Base-by-base conservation (phyloP, 176 grass and related monocot genomes). In the Olyra latifolia region DNA sequence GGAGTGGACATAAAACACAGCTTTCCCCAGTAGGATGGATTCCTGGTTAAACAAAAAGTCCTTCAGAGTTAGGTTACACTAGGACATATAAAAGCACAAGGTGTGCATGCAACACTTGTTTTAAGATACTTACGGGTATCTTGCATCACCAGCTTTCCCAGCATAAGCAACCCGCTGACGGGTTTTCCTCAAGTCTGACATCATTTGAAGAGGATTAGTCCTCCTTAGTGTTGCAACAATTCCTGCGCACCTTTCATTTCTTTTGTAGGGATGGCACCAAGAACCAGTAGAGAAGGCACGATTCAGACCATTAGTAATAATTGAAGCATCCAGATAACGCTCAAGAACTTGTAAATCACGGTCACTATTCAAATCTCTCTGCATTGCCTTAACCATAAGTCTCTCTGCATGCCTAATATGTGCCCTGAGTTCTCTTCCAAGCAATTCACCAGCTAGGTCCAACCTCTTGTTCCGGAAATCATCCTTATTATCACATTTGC, bases 391-490 rank as follows among this genome's bases (percentile, higher is more conserved):
- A 75, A 95, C 62, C 92, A 98, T 98, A 9, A 82, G 88, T 78
- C 71, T 95, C 86, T 94, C 86, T 46, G 88, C 90, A 89, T 88
- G 88, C 78, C 95, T 92, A 85, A 98, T 80, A 71, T 98, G 90
- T 7, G 92, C 89, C 39, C 92, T 82, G 50, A 98, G 88, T 88
- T 98, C 95, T 75, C 92, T 89, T 74, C 85, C 83, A 70, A 98
- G 88, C 81, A 98, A 77, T 78, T 95, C 88, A 88, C 96, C 92
- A 69, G 88, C 75, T 73, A 92, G 74, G 13, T 93, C 90, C 77
- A 98, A 70, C 61, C 96, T 90, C 86, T 98, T 98, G 76, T 98
- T 98, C 66, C 92, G 86, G 74, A 95, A 98, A 93, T 95, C 92
- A 42, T 98, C 95, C 74, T 98, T 98, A 70, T 93, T 98, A 66